phyloP scores from a whole-genome alignment of 495 filamentous ascomycete genomes.

The Copromyces sp. region DNA sequence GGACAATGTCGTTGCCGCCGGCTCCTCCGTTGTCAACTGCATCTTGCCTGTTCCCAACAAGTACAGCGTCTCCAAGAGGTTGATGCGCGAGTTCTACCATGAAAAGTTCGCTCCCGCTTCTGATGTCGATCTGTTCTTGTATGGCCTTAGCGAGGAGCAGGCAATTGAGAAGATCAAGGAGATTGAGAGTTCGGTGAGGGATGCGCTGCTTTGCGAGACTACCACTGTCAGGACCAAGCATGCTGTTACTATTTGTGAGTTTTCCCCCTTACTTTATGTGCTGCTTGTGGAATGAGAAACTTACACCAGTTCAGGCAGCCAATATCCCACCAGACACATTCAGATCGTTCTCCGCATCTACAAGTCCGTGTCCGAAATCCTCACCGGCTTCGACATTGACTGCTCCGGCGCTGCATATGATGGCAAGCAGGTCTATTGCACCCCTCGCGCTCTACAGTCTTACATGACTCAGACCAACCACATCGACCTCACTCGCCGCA shows the following conservation, averaged over 20 bases:
- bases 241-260: constrained; percentile 61
- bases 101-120: constrained; percentile 69
- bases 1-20: constrained; percentile 68
- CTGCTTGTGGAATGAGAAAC: background rate
- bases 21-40: constrained; percentile 64
- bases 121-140: constrained; percentile 77
- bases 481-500: constrained; percentile 67
- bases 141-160: constrained; percentile 61
- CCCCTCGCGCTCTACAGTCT: constrained; percentile 59
- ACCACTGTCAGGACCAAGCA: constrained; percentile 73
- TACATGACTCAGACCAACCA: constrained; percentile 73
- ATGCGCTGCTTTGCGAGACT: constrained; percentile 64
- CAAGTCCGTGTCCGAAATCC: constrained; percentile 67
- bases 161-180: constrained; percentile 72
- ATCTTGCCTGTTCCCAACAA: constrained; percentile 60
- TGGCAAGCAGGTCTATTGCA: constrained; percentile 61
- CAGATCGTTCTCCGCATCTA: constrained; percentile 78
- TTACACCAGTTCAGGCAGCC: constrained; percentile 37
- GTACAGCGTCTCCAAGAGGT: constrained; percentile 52
- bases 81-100: constrained; percentile 64
- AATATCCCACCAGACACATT: constrained; percentile 74
- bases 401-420: constrained; percentile 72
- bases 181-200: constrained; percentile 59
- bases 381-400: constrained; percentile 80
- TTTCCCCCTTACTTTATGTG: background rate